Percentiles rank a stretch among this genome's conserved stretches.
Evolutionary conservation across 305 asterid genomes (phyloP).

Genomic region (Plantago rigida): DNA sequence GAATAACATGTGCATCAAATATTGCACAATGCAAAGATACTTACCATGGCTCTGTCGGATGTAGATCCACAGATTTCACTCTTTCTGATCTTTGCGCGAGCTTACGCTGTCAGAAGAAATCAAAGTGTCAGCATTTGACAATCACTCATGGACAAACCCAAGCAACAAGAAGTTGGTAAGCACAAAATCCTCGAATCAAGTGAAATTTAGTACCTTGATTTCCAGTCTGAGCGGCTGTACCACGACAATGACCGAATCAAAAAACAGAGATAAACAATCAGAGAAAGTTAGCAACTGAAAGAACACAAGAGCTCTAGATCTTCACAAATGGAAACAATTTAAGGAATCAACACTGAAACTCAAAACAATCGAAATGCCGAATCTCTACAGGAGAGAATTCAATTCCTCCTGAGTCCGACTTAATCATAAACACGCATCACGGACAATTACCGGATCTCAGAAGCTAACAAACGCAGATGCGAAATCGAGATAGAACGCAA

Average conservation of each 20-base stretch:
- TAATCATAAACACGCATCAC: constrained; percentile 10
- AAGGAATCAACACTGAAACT: constrained; percentile 27
- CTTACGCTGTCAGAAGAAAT: constrained; percentile 58
- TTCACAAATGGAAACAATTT: constrained; percentile 26
- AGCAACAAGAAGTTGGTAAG: not conserved
- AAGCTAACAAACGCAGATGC: not conserved
- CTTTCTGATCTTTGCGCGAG: constrained; percentile 91
- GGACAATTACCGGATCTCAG: constrained; percentile 31
- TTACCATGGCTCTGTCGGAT: constrained; percentile 97
- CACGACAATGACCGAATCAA: constrained; percentile 23
- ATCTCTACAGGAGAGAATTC: constrained; percentile 7
- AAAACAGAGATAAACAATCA: not conserved
- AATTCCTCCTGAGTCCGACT: constrained; percentile 13
- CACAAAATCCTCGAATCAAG: constrained; percentile 16
- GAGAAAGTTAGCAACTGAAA: constrained; percentile 3
- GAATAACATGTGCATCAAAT: constrained; percentile 2
- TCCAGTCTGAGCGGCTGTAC: constrained; percentile 81
- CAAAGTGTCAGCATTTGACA: constrained; percentile 23
- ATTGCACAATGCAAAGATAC: not conserved
- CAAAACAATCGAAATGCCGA: constrained; percentile 25
- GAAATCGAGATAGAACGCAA: constrained; percentile 22
- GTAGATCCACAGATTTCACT: constrained; percentile 93
- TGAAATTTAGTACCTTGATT: constrained; percentile 58
- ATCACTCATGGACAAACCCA: constrained; percentile 8
- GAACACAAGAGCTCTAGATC: constrained; percentile 38